phyloP scores from a whole-genome alignment of 2,329 filamentous ascomycete genomes.

The Cordyceps tenuipes region DNA sequence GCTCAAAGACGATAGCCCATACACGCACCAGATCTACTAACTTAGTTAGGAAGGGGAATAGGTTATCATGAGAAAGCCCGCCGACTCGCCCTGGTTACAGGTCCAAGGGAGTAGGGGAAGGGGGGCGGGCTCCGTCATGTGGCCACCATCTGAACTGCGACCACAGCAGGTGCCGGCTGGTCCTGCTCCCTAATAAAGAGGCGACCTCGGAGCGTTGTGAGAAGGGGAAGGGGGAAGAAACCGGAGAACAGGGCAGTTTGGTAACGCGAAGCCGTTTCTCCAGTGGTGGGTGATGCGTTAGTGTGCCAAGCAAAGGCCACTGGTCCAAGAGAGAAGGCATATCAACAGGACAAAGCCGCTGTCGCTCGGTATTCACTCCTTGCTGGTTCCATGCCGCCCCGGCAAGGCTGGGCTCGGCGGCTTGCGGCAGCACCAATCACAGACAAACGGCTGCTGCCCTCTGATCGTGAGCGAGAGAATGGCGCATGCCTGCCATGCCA shows the following conservation, averaged over 20 bases:
- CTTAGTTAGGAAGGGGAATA: neutral
- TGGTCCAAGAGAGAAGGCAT: too few species aligned
- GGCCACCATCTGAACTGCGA: neutral
- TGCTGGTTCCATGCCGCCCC: neutral
- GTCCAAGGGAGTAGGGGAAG: neutral
- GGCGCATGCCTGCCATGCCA: neutral
- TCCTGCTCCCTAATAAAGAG: neutral
- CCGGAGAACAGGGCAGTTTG: neutral
- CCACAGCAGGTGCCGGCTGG: neutral
- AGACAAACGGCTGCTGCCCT: neutral
- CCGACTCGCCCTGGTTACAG: slow-evolving; percentile 1
- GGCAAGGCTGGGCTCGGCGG: neutral
- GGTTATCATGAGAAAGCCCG: neutral
- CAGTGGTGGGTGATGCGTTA: neutral
- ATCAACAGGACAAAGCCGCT: too few species aligned
- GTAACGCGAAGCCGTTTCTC: slow-evolving; percentile 8
- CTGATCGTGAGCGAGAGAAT: neutral
- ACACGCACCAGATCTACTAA: too few species aligned
- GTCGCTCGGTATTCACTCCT: too few species aligned
- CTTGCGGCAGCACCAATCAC: neutral
- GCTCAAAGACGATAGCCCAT: neutral
- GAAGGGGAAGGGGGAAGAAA: neutral
- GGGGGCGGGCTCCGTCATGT: neutral
- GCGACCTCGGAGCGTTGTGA: neutral
- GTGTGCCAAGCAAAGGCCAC: neutral